These are phyloP conservation scores for Acanthochlamys bracteata DNA, from an alignment of 106 monocot genomes.

Conservation along the genomic window DNA sequence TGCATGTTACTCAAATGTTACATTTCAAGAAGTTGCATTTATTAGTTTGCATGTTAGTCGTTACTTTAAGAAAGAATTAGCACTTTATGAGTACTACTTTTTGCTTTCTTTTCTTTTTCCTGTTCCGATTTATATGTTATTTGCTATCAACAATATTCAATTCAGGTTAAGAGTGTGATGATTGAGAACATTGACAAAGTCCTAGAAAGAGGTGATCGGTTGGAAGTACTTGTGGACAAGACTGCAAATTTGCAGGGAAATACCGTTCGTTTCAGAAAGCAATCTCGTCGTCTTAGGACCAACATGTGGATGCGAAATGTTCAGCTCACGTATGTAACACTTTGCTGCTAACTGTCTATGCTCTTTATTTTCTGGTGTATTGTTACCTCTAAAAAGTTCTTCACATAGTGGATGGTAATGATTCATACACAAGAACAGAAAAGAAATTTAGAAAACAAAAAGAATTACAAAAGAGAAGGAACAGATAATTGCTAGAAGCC, in stretches of 20 bases:
- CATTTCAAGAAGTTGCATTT: too few species aligned
- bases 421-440: too few species aligned
- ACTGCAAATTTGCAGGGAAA: slow-evolving; percentile 89
- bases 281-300: slow-evolving; percentile 78
- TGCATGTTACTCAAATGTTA: too few species aligned
- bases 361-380: not conserved
- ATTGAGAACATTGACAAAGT: slow-evolving; percentile 98
- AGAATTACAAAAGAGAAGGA: too few species aligned
- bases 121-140: not conserved
- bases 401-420: not conserved
- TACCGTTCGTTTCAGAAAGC: slow-evolving; percentile 78
- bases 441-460: too few species aligned
- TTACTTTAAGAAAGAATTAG: too few species aligned
- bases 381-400: not conserved
- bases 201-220: slow-evolving; percentile 91
- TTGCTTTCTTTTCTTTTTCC: not conserved
- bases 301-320: slow-evolving; percentile 92
- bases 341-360: not conserved
- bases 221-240: slow-evolving; percentile 94
- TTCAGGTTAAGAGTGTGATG: slow-evolving; percentile 90
- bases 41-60: too few species aligned
- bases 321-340: slow-evolving; percentile 67
- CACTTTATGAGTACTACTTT: too few species aligned
- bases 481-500: too few species aligned
- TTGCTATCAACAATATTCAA: not conserved